Evolutionary conservation across 306 rosid genomes (phyloP).

Genomic region (Luffa aegyptiaca): DNA sequence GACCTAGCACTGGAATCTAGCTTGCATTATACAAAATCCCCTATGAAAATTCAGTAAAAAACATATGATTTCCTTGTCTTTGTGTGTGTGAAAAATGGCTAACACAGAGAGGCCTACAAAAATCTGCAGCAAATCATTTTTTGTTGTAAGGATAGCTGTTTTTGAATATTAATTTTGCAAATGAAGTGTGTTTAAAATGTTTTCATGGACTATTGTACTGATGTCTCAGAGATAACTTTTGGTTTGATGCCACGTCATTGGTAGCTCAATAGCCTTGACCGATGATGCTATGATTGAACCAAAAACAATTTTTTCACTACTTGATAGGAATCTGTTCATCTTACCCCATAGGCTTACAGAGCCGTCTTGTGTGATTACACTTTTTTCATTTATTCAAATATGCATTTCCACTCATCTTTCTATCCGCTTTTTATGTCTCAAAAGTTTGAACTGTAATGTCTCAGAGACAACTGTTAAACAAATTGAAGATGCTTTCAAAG

Average conservation of each 20-base stretch:
- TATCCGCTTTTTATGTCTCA: not conserved
- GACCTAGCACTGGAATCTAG: not conserved
- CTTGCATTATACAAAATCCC: not conserved
- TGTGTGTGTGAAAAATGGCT: not conserved
- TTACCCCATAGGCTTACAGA: slow-evolving; percentile 20
- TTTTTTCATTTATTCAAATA: not conserved
- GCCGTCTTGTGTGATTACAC: slow-evolving; percentile 75
- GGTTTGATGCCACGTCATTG: slow-evolving; percentile 64
- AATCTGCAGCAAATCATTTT: not conserved
- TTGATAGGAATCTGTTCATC: slow-evolving; percentile 66
- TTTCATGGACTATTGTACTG: not conserved
- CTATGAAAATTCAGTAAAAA: not conserved
- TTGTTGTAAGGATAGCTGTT: not conserved
- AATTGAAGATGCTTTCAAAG: slow-evolving; percentile 95
- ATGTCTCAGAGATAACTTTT: not conserved
- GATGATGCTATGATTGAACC: slow-evolving; percentile 69
- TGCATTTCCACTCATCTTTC: not conserved
- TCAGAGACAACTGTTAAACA: slow-evolving; percentile 83
- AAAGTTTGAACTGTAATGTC: not conserved
- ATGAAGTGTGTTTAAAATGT: not conserved
- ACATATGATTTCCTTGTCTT: not conserved
- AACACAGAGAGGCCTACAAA: not conserved
- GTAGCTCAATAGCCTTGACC: slow-evolving; percentile 39
- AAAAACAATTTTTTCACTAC: slow-evolving; percentile 32
- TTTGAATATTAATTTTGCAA: not conserved